Conservation (phyloP, 2,329 filamentous ascomycete species). For the Fusarium concolor region DNA sequence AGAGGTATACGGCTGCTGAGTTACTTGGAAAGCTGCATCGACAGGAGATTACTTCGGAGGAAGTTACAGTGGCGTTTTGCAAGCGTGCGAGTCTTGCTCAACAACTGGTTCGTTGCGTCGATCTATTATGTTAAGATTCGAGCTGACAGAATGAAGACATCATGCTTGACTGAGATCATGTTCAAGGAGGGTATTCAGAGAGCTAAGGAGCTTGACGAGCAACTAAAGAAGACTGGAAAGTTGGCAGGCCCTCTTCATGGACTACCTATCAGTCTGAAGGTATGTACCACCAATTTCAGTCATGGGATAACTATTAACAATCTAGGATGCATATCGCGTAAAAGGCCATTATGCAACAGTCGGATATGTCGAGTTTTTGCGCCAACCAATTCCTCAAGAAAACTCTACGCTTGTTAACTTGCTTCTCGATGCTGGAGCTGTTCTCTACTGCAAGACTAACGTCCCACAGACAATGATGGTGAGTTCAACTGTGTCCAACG, state of each 20-base stretch:
- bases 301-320: not conserved
- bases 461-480: conserved; percentile 73
- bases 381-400: conserved; percentile 26
- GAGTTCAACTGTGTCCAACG: accelerated
- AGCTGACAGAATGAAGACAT: conserved; percentile 14
- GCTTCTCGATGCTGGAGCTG: conserved; percentile 44
- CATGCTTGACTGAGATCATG: conserved; percentile 37
- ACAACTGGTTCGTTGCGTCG: conserved; percentile 17
- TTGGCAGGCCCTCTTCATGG: conserved; percentile 38
- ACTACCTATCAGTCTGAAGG: conserved; percentile 42
- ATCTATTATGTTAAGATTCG: accelerated
- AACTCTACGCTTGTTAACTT: conserved; percentile 44
- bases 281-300: accelerated
- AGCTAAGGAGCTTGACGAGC: conserved; percentile 30
- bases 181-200: conserved; percentile 36
- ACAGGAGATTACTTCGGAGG: conserved; percentile 31
- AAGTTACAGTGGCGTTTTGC: conserved; percentile 36
- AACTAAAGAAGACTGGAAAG: conserved; percentile 38
- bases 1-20: conserved; percentile 27
- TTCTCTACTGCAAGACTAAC: conserved; percentile 59
- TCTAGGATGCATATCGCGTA: conserved; percentile 40
- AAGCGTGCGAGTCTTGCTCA: conserved; percentile 42
- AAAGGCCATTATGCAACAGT: conserved; percentile 42
- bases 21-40: conserved; percentile 25
- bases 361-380: conserved; percentile 45